Percentiles rank a stretch among this genome's conserved stretches.
Evolutionary conservation across 2,329 filamentous ascomycete species (phyloP).

Genomic region (Pyrenophora graminea): DNA sequence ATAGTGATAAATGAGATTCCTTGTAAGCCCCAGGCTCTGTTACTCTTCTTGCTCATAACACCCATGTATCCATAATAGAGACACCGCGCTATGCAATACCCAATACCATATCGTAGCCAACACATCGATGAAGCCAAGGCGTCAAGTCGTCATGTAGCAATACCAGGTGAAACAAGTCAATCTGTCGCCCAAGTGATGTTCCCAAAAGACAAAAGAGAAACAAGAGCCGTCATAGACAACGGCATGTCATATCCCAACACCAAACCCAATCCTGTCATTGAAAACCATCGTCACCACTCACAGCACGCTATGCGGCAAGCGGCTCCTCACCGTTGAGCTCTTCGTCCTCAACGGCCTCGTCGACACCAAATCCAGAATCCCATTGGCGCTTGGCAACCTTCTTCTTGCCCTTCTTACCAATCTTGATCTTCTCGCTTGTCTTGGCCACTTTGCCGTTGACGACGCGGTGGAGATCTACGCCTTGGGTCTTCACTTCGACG

Average conservation of each 20-base stretch:
- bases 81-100: conserved; percentile 9
- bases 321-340: conserved; percentile 17
- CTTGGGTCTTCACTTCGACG: conserved; percentile 34
- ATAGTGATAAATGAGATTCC: too few relatives aligned
- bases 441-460: conserved; percentile 36
- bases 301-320: conserved; percentile 21
- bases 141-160: conserved; percentile 5
- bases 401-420: conserved; percentile 39
- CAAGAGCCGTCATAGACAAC: background rate
- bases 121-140: conserved; percentile 5
- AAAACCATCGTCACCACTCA: background rate
- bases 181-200: conserved; percentile 10
- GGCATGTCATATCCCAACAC: background rate
- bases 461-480: conserved; percentile 33
- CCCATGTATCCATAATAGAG: conserved; percentile 1
- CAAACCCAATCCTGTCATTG: background rate
- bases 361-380: conserved; percentile 42
- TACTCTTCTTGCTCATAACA: background rate
- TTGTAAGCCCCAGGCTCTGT: background rate
- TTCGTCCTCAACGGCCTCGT: conserved; percentile 25
- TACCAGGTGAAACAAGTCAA: conserved; percentile 7
- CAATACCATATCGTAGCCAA: background rate
- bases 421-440: conserved; percentile 38
- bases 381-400: conserved; percentile 34
- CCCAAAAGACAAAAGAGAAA: background rate